Evolutionary conservation across 2,329 filamentous ascomycete genomes (phyloP).

Genomic region (Cadophora malorum): DNA sequence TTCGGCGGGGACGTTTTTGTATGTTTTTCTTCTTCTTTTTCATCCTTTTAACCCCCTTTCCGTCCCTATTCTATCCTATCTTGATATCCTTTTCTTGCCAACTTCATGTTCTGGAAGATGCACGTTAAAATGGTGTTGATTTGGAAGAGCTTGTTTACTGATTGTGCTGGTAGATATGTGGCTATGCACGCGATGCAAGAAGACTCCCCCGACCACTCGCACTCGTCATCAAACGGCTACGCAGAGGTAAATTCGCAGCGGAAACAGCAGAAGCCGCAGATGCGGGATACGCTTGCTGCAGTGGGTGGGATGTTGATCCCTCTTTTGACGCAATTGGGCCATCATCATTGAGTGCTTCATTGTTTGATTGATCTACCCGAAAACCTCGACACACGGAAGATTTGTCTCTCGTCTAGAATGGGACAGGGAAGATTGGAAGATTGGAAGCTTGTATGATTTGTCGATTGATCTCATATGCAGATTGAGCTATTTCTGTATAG

Average conservation of each 20-base stretch:
- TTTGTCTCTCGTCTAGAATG: too few relatives aligned
- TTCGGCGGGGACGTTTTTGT: slow-evolving; percentile 95
- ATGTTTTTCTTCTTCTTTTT: slow-evolving; percentile 50
- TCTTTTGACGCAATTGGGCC: slow-evolving; percentile 78
- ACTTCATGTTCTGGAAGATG: too few relatives aligned
- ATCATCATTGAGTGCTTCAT: slow-evolving; percentile 59
- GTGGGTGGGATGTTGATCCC: slow-evolving; percentile 80
- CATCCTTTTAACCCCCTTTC: background rate
- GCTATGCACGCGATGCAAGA: slow-evolving; percentile 99
- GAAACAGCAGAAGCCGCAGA: slow-evolving; percentile 61
- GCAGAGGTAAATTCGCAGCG: slow-evolving; percentile 56
- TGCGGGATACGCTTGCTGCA: slow-evolving; percentile 73
- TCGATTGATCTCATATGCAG: too few relatives aligned
- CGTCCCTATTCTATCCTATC: too few relatives aligned
- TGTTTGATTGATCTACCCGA: too few relatives aligned
- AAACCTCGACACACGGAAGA: too few relatives aligned
- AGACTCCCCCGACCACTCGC: slow-evolving; percentile 57
- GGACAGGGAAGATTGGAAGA: too few relatives aligned
- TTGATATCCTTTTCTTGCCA: background rate
- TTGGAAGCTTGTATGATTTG: too few relatives aligned
- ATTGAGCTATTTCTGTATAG: too few relatives aligned
- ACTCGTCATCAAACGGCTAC: slow-evolving; percentile 59
- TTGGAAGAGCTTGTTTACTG: slow-evolving; percentile 25
- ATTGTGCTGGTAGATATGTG: slow-evolving; percentile 70
- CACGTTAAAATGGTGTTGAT: too few relatives aligned